Evolutionary conservation across 139 green algal species (phyloP), one percentile per base, ranked within the genome.

Genomic region (Chlamydomonas incerta): DNA sequence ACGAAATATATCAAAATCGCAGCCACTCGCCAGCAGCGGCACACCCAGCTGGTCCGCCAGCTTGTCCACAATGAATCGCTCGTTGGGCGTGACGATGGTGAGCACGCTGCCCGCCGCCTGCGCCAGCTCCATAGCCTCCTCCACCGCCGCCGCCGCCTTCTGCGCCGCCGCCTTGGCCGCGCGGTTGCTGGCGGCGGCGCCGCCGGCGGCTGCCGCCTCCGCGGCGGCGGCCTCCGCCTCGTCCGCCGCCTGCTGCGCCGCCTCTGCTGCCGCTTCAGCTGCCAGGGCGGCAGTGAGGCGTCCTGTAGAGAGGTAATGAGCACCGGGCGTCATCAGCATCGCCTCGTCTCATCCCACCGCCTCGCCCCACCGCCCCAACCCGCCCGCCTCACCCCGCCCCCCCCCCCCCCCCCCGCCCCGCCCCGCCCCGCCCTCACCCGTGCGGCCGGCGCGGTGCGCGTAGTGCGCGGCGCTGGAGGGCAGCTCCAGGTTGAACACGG

Each of bases 401-500:
- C 41, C 5, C 5, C 6, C 41, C 41, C 5, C 41, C 41, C 5
- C 41, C 41, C 41, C 41, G 41, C 41, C 41, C 41, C 41, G 6
- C 41, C 8, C 41, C 6, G 41, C 41, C 41, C 41, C 5, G 41
- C 41, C 41, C 41, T 50, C 41, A 50, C 41, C 76, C 5, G 76
- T 83, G 46, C 76, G 76, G n/a, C 76, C 76, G 9, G 76, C 76
- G 2, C 76, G 77, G 90, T 99, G 96, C 4, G 94, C 95, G 77
- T 99, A 99, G 89, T 98, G 95, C 0, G 93, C 81, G 3, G 94
- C 92, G 34, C 94, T 94, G 3, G 89, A 94, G 20, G 97, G 97
- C 79, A 99, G 88, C 90, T 99, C 96, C 80, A 97, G 80, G 81
- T 99, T 95, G 87, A 99, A 92, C 0, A 99, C 97, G 26, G 92